Evolutionary conservation across 495 filamentous ascomycete species (phyloP).

Genomic region (Podospora australis): DNA sequence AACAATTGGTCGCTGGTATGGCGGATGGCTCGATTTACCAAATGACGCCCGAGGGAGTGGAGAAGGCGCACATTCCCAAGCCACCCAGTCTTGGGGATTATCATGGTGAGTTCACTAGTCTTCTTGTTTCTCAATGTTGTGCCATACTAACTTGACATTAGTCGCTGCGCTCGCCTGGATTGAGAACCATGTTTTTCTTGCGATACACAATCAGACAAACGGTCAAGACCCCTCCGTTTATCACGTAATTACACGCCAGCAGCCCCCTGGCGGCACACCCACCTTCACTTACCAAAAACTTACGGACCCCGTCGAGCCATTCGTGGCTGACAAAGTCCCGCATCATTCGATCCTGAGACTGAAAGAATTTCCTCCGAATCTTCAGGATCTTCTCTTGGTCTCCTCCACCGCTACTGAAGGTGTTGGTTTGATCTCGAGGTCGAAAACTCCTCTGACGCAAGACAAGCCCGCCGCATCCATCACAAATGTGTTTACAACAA

Average conservation of each 20-base stretch:
- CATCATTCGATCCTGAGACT: slow-evolving; percentile 72
- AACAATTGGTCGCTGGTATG: slow-evolving; percentile 85
- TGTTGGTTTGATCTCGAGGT: slow-evolving; percentile 69
- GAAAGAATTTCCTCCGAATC: slow-evolving; percentile 66
- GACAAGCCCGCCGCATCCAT: slow-evolving; percentile 54
- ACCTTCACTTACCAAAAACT: slow-evolving; percentile 65
- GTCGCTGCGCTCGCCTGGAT: slow-evolving; percentile 87
- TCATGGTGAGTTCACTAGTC: slow-evolving; percentile 59
- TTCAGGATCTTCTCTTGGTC: slow-evolving; percentile 74
- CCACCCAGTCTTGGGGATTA: slow-evolving; percentile 64
- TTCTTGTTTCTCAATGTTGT: slow-evolving; percentile 8
- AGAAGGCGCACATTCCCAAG: slow-evolving; percentile 70
- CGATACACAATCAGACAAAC: slow-evolving; percentile 60
- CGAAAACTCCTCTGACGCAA: slow-evolving; percentile 55
- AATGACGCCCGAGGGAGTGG: slow-evolving; percentile 70
- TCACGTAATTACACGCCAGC: slow-evolving; percentile 65
- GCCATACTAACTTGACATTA: slow-evolving; percentile 26
- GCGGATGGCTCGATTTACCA: slow-evolving; percentile 74
- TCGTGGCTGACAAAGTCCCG: slow-evolving; percentile 57
- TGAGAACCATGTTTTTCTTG: slow-evolving; percentile 78
- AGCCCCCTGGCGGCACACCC: slow-evolving; percentile 29
- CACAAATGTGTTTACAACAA: slow-evolving; percentile 63
- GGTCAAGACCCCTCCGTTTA: slow-evolving; percentile 55
- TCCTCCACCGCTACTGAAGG: slow-evolving; percentile 72
- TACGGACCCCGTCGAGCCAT: slow-evolving; percentile 63